Base-by-base conservation (phyloP, 306 rosid species). In the Vicia villosa region DNA sequence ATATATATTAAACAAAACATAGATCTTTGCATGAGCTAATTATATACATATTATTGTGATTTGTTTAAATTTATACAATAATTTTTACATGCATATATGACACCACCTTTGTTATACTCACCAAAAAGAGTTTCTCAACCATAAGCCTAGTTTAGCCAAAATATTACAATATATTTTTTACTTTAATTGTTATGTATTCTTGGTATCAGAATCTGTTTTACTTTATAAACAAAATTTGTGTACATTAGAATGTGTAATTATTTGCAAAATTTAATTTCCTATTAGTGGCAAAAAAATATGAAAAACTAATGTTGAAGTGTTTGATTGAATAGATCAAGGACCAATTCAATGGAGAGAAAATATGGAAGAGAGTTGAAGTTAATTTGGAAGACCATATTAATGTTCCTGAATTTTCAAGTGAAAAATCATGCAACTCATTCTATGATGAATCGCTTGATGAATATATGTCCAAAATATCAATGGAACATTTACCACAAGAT, bases 361-460 rank as follows among this genome's bases (percentile, higher is more conserved):
- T 24, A 8, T 85, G 92, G 92, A 84, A 82, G 77, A 77, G 51
- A 55, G 89, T 80, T 28, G 80, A 75, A 45, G 84, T 87, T 24
- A 69, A 82, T 21, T 40, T 81, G 5, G 84, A 76, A 62, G 89
- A 84, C 0, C 92, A 87, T 4, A 67, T 87, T 1, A 26, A 73
- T 1, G 45, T 68, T 14, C 84, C 86, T 1, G 46, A 1, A 38
- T 76, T 83, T 37, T 78, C 84, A 1, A 68, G 36, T 7, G 21
- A 30, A 14, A 58, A 74, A 8, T 50, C 81, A 38, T 54, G 30
- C 14, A 63, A 74, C 10, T 56, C 83, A 38, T 45, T 43, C 17
- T 83, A 76, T 15, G 86, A 87, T 50, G 65, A 72, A 12, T 14
- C 57, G 50, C 17, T 85, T 67, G 84, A 87, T 11, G 81, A 85